Conservation (phyloP, 208 protist genomes). For the Trypanosomatidae sp. region DNA sequence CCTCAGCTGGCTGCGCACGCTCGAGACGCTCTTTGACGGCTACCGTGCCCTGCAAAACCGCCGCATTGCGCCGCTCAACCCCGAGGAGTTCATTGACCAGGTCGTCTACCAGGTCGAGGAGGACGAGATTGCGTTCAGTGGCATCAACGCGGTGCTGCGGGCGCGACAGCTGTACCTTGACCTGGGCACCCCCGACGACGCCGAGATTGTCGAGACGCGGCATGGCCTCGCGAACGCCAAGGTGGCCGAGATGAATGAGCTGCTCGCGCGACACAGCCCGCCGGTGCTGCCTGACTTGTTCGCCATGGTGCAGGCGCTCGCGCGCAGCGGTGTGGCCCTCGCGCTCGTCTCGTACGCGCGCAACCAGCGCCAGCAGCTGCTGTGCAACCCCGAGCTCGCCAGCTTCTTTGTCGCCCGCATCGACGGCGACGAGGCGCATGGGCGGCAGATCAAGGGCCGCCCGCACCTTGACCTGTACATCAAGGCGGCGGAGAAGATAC, state of each 20-base stretch:
- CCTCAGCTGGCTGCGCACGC: slow-evolving; percentile 63
- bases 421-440: slow-evolving; percentile 82
- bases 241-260: slow-evolving; percentile 74
- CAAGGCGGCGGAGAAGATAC: slow-evolving; percentile 72
- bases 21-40: slow-evolving; percentile 81
- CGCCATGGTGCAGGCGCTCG: slow-evolving; percentile 34
- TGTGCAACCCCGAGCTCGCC: slow-evolving; percentile 31
- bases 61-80: slow-evolving; percentile 55
- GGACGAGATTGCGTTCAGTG: slow-evolving; percentile 68
- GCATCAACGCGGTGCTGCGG: slow-evolving; percentile 72
- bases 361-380: slow-evolving; percentile 45
- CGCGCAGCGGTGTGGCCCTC: slow-evolving; percentile 37
- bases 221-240: slow-evolving; percentile 85
- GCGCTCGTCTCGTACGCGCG: slow-evolving; percentile 78
- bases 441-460: slow-evolving; percentile 51
- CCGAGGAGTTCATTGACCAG: slow-evolving; percentile 72
- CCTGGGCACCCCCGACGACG: slow-evolving; percentile 72
- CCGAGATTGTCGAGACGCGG: slow-evolving; percentile 83
- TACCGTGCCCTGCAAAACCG: slow-evolving; percentile 66
- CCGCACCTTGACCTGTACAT: slow-evolving; percentile 74
- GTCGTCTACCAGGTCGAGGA: slow-evolving; percentile 74
- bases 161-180: slow-evolving; percentile 56
- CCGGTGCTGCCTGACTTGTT: slow-evolving; percentile 38
- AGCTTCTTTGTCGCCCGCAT: slow-evolving; percentile 58
- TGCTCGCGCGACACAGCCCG: slow-evolving; percentile 33